Base-by-base conservation (phyloP, 345 rosid species). In the Hibiscus syriacus region DNA sequence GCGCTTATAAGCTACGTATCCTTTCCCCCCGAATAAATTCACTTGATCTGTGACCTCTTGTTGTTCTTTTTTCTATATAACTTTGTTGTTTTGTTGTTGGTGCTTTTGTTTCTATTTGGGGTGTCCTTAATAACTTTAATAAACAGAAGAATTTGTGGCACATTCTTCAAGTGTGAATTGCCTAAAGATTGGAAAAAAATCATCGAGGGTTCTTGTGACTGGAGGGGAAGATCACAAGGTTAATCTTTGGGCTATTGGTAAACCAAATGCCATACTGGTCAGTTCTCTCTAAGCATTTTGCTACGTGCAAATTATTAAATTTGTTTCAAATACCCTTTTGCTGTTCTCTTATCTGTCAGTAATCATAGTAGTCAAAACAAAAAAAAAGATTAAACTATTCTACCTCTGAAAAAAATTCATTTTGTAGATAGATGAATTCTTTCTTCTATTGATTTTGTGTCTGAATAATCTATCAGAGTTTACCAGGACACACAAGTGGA, bases 1-100 rank as follows among this genome's bases (percentile, higher is more conserved):
- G 97, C 68, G 96, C 97, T 26, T 94, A 94, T 86, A 94, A 94
- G 85, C 96, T 94, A 17, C 99, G 99, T 94, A 94, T 91, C 96
- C 97, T 71, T 48, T 19, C 10, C n/a, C 3, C 11, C 45, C 5
- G 12, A 32, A 46, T 8, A 69, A 67, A 50, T 58, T 36, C 69
- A 67, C 65, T 75, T 66, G 69, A 76, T 79, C 77, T 76, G 62
- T 67, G 17, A 30, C 38, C 23, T 27, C 49, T 12, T 43, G 16
- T 3, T 43, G 48, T 11, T 43, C 3, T 49, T 49, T 17, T 17
- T 17, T 49, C 10, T 48, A n/a, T 48, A 17, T 48, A 5, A 6
- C 8, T 43, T 29, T 45, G 20, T 26, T 12, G 9, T 12, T 25
- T 52, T 69, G 29, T 62, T 13, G 41, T 62, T 69, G 3, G 48